A percentile compares a stretch with the other conserved stretches of the same genome.
These are phyloP conservation scores for Sporothrix schenckii DNA, from an alignment of 2,329 filamentous ascomycete species.

Conservation along the genomic window DNA sequence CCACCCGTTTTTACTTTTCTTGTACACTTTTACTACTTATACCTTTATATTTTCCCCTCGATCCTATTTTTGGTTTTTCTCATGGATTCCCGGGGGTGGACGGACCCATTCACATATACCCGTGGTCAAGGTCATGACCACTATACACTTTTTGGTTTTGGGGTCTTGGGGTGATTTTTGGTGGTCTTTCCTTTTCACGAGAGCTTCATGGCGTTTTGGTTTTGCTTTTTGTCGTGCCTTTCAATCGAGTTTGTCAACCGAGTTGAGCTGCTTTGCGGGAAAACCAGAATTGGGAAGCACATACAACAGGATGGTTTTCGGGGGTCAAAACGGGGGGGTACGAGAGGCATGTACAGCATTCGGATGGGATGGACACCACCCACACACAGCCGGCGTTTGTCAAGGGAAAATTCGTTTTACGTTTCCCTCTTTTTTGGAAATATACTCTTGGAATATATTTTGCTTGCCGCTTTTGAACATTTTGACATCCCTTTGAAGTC, in stretches of 20 bases:
- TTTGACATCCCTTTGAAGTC: no score
- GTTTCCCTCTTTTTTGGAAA: background rate
- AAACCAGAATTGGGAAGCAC: background rate
- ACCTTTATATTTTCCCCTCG: background rate
- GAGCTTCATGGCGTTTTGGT: background rate
- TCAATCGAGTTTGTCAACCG: no score
- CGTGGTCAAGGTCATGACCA: slow-evolving; percentile 8
- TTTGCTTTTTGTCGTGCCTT: background rate
- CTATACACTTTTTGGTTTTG: background rate
- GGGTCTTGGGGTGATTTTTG: background rate
- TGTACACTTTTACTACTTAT: slow-evolving; percentile 17
- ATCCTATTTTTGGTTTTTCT: background rate
- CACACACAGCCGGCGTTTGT: slow-evolving; percentile 6
- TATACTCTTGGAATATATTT: no score
- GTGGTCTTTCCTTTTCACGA: background rate
- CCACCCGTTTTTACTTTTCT: background rate
- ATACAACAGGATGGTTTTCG: background rate
- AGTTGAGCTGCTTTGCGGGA: background rate
- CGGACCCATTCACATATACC: slow-evolving; percentile 6
- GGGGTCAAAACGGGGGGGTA: no score
- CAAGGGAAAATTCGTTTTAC: background rate
- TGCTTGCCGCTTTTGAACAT: no score
- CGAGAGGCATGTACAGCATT: background rate
- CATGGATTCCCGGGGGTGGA: background rate
- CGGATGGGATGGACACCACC: background rate